Evolutionary conservation across 2,329 filamentous ascomycete genomes (phyloP), one percentile per base, ranked within the genome.

Genomic region (Botrytis porri): DNA sequence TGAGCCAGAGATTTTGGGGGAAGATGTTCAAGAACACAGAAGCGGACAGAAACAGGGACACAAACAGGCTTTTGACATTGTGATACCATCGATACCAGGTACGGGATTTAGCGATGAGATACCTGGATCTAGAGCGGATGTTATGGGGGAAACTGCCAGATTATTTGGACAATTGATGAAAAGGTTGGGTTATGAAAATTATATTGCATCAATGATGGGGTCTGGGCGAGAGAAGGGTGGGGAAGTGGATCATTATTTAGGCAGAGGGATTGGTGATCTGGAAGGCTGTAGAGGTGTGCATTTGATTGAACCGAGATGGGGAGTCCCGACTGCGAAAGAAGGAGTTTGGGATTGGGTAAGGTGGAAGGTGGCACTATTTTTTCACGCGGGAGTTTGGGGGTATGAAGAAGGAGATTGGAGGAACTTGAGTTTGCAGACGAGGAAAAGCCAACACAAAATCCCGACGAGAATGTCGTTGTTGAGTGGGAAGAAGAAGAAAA

Each of bases 101-200:
- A 83, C 91, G 63, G 90, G 89, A 25, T 93, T 92, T 78, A 91
- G 89, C 79, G 89, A 92, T 79, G 83, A 89, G 3, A 83, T 90
- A 57, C 83, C 71, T 7, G 83, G 62, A 9, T 69, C 73, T 14
- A 70, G 73, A 35, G 35, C 69, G 41, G 7, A 54, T 12, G 60
- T 73, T 83, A 86, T 77, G 84, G 85, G n/a, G 80, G 89, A 72
- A 79, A 88, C 88, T 0, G 89, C 88, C 0, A 83, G 84, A 2
- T 81, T 90, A 20, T 84, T 92, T 70, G 83, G 90, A 77, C 80
- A 77, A 0, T 78, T 93, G 71, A 93, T 93, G 90, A 80, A 80
- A 67, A 84, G 86, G 41, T 81, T 92, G 10, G 86, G 85, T 1
- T 92, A 93, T 77, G 75, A 82, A 16, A 80, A 84, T 62, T 93